Evolutionary conservation across 106 monocot species (phyloP).

Genomic region (Alisma plantagoaquatica): DNA sequence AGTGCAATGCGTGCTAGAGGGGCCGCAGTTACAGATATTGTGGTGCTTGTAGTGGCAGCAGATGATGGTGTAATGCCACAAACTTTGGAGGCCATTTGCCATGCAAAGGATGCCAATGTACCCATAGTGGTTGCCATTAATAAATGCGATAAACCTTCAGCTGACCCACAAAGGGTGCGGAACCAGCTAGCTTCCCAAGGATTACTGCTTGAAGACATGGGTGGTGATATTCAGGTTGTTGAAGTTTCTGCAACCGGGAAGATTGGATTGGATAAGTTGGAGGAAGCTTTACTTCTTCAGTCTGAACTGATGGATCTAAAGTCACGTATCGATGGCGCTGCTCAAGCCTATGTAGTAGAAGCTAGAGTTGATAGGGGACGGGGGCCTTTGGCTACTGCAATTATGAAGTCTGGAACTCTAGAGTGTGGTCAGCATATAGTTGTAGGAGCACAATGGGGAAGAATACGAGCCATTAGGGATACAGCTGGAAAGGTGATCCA

Average conservation of each 20-base stretch:
- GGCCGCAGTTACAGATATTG: constrained; percentile 93
- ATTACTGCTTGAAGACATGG: constrained; percentile 75
- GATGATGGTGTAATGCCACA: constrained; percentile 99
- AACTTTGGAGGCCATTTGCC: constrained; percentile 88
- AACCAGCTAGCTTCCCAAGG: constrained; percentile 86
- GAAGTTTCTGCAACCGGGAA: constrained; percentile 66
- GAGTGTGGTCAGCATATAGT: constrained; percentile 62
- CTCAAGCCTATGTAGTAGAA: constrained; percentile 91
- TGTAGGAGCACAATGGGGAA: constrained; percentile 88
- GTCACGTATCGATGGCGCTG: constrained; percentile 70
- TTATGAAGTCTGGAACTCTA: constrained; percentile 78
- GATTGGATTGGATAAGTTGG: constrained; percentile 76
- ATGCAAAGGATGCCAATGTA: constrained; percentile 71
- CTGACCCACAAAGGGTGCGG: constrained; percentile 79
- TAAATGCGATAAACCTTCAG: constrained; percentile 87
- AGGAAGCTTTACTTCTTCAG: constrained; percentile 89
- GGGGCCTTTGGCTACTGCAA: constrained; percentile 79
- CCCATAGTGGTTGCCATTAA: constrained; percentile 97
- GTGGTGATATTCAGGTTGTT: constrained; percentile 94
- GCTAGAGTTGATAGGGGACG: constrained; percentile 84
- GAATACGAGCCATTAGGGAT: constrained; percentile 65
- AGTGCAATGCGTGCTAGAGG: constrained; percentile 97
- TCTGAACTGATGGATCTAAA: constrained; percentile 94
- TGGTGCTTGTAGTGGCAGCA: constrained; percentile 93
- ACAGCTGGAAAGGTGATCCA: constrained; percentile 38